phyloP scores from a whole-genome alignment of 495 filamentous ascomycete species.

The Penicillium manginii region DNA sequence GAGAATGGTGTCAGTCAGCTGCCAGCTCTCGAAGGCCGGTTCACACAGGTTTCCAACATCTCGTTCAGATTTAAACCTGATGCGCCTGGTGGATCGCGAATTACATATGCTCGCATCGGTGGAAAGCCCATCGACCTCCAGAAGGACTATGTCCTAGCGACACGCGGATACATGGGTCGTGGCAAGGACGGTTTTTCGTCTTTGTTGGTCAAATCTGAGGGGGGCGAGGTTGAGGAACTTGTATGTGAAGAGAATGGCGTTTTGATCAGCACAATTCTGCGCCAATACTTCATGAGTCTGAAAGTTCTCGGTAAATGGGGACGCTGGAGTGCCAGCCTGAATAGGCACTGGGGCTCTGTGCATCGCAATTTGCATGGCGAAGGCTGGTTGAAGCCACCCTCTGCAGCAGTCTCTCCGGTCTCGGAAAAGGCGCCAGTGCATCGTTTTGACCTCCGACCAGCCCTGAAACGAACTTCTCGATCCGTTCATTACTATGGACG shows the following conservation, averaged over 20 bases:
- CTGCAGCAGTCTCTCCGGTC: slow-evolving; percentile 27
- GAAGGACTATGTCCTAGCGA: slow-evolving; percentile 68
- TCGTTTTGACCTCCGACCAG: slow-evolving; percentile 20
- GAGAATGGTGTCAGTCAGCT: slow-evolving; percentile 81
- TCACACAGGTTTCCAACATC: slow-evolving; percentile 82
- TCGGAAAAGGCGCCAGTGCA: slow-evolving; percentile 33
- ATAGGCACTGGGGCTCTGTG: slow-evolving; percentile 64
- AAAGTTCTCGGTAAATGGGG: slow-evolving; percentile 79
- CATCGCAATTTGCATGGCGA: slow-evolving; percentile 55
- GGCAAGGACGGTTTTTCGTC: slow-evolving; percentile 85
- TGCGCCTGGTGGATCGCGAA: slow-evolving; percentile 59
- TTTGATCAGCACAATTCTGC: slow-evolving; percentile 78
- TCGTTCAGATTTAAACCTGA: slow-evolving; percentile 67
- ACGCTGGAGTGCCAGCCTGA: slow-evolving; percentile 60
- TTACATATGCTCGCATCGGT: slow-evolving; percentile 63
- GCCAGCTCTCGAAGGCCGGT: slow-evolving; percentile 77
- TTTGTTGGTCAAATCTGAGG: slow-evolving; percentile 68
- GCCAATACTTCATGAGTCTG: slow-evolving; percentile 86
- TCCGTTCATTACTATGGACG: slow-evolving; percentile 45
- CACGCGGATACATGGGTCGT: slow-evolving; percentile 81
- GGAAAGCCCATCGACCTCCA: slow-evolving; percentile 61
- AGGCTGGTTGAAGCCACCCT: slow-evolving; percentile 43
- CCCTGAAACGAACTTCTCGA: slow-evolving; percentile 29
- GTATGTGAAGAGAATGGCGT: slow-evolving; percentile 85
- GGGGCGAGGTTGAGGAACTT: slow-evolving; percentile 73